Evolutionary conservation across 169 alveolate species (phyloP), one percentile per base, ranked within the genome.

Genomic region (Sarcocystis neurona): DNA sequence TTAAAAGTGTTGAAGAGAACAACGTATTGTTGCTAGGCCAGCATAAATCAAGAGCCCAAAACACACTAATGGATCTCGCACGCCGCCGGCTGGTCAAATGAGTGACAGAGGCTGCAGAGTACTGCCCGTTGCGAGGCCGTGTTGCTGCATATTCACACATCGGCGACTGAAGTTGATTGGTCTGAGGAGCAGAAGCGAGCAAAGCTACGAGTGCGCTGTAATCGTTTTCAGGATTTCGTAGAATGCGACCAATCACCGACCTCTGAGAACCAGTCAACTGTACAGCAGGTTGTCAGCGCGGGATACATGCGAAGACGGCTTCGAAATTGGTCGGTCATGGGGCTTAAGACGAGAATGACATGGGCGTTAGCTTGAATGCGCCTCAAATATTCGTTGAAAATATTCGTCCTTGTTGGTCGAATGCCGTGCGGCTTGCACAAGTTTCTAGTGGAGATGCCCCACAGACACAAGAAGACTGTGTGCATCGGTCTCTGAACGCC

Each of bases 291-390:
- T 94, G 97, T 97, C 70, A 98, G 93, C 41, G 99, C 97, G 39
- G 99, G 99, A 98, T 97, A 97, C 95, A 97, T 98, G 66, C 98
- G 95, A 89, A 97, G 96, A 89, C 99, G 96, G 77, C 97, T 98
- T 80, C 99, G 97, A 97, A 97, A 97, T 88, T 97, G 97, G 53
- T 97, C 96, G 60, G 98, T 99, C 46, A 97, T 98, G 34, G 99
- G 99, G 77, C 99, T 97, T 98, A 98, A 97, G 32, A 98, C 97
- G 78, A 97, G 95, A 48, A 97, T 96, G 66, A 98, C 93, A 88
- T 97, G 99, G 70, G 97, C 95, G 91, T 98, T 97, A 63, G 95
- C 94, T 95, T 96, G 94, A 37, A 97, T 98, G 88, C 98, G 92
- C 66, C 91, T 89, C 66, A 97, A 89, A 91, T 97, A 97, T 39